Conservation (phyloP, 2,329 filamentous ascomycete species). For the Sclerotinia glacialis region DNA sequence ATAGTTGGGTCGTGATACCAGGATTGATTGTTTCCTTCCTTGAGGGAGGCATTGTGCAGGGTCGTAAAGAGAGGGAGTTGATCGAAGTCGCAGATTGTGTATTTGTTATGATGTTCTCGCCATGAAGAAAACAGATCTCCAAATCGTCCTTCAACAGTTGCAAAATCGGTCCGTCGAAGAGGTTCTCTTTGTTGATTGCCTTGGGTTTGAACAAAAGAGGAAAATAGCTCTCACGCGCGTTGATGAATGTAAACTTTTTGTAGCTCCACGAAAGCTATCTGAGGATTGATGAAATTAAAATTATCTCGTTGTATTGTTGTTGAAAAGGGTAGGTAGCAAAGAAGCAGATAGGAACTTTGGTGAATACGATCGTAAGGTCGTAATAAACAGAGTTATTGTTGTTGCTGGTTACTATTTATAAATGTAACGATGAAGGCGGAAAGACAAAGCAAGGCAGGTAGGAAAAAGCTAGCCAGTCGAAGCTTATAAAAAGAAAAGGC, state of each 20-base stretch:
- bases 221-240: conserved; percentile 12
- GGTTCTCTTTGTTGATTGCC: neutral
- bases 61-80: conserved; percentile 24
- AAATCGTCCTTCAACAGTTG: neutral
- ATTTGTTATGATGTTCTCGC: conserved; percentile 34
- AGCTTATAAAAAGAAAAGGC: conserved; percentile 8
- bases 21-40: conserved; percentile 27
- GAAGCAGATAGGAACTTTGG: conserved; percentile 14
- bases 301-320: conserved; percentile 17
- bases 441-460: neutral
- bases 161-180: neutral
- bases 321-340: neutral
- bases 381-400: neutral
- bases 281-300: conserved; percentile 13
- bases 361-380: conserved; percentile 11
- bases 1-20: conserved; percentile 43
- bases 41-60: conserved; percentile 35
- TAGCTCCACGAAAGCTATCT: conserved; percentile 8
- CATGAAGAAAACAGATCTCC: conserved; percentile 33
- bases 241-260: conserved; percentile 11
- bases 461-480: neutral
- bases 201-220: neutral
- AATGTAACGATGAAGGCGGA: conserved; percentile 7
- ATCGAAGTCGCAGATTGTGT: conserved; percentile 26
- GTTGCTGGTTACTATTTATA: neutral